These are phyloP conservation scores for Cryphonectria japonica DNA, from an alignment of 2,329 filamentous ascomycete genomes.

Conservation along the genomic window DNA sequence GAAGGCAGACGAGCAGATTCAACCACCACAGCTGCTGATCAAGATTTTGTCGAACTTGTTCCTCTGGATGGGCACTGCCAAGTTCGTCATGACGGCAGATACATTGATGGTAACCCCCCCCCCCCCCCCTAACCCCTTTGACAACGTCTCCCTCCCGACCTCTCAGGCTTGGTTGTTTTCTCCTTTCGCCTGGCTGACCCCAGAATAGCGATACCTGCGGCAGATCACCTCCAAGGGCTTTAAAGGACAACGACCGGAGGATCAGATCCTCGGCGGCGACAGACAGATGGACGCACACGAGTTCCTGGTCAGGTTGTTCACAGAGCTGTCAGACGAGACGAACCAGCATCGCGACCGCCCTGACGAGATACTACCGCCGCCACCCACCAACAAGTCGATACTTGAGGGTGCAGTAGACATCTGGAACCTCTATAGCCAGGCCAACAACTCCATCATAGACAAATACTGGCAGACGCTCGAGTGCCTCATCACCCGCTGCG, in stretches of 20 bases:
- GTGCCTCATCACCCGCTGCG: conserved; percentile 72
- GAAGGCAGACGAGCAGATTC: conserved; percentile 60
- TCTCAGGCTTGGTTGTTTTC: background rate
- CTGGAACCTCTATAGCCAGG: conserved; percentile 72
- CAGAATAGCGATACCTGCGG: conserved; percentile 60
- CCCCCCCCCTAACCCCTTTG: no score
- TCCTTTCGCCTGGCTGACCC: background rate
- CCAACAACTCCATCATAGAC: conserved; percentile 76
- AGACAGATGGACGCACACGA: conserved; percentile 91
- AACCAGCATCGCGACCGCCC: conserved; percentile 60
- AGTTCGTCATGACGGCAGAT: conserved; percentile 57
- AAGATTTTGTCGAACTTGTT: conserved; percentile 63
- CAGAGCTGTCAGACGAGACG: conserved; percentile 83
- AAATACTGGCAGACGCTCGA: conserved; percentile 80
- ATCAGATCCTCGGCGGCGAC: conserved; percentile 66
- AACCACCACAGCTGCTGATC: conserved; percentile 62
- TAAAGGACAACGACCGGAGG: conserved; percentile 34
- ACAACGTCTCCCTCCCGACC: background rate
- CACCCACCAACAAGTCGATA: conserved; percentile 34
- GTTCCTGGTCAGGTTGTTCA: conserved; percentile 81
- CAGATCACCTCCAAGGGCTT: conserved; percentile 57
- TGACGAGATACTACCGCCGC: conserved; percentile 32
- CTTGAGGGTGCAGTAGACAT: conserved; percentile 69
- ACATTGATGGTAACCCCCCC: conserved; percentile 57
- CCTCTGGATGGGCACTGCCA: conserved; percentile 58